Evolutionary conservation across 2,329 filamentous ascomycete species (phyloP), one percentile per base, ranked within the genome.

Genomic region (Colletotrichum sp.): DNA sequence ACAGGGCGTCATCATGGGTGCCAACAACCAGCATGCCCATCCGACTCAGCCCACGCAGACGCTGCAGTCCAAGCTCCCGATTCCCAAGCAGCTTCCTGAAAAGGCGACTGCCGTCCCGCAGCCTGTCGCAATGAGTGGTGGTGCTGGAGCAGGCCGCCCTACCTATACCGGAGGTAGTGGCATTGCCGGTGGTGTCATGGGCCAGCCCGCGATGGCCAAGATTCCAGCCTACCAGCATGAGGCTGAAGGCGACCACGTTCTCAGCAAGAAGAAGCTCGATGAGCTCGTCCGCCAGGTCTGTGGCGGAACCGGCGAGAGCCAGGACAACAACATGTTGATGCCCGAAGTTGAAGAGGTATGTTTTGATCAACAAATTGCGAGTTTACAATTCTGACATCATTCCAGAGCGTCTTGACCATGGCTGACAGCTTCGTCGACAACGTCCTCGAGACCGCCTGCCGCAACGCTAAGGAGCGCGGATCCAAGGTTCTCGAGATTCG

Each of bases 181-280:
- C 78, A 93, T 93, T 8, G 90, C 94, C 1, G 94, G 94, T 69
- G 96, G 96, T 69, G 93, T 97, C 66, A 95, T 98, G 90, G 93
- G 93, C 68, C 96, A 98, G 81, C 96, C 97, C 1, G 95, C 95
- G 3, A 91, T 99, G 76, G 88, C 93, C 71, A 96, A 96, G 82
- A 92, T 95, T 60, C 95, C 96, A 0, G 92, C 93, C 0, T 98
- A 95, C 84, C 95, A 95, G 72, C 93, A 98, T 75, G 96, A 99
- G 83, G 95, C 95, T 34, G 96, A 98, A 82, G 96, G 95, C 30
- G 96, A 98, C 81, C 93, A 96, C 59, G 94, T 99, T 2, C 89
- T 99, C n/a, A 98, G 94, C 87, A 98, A 98, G 91, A 98, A 98
- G 87, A 99, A 98, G 87, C 90, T 99, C 55, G 96, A 99, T 82